Evolutionary conservation across 2,329 filamentous ascomycete species (phyloP).

Genomic region (Aspergillus melleus): DNA sequence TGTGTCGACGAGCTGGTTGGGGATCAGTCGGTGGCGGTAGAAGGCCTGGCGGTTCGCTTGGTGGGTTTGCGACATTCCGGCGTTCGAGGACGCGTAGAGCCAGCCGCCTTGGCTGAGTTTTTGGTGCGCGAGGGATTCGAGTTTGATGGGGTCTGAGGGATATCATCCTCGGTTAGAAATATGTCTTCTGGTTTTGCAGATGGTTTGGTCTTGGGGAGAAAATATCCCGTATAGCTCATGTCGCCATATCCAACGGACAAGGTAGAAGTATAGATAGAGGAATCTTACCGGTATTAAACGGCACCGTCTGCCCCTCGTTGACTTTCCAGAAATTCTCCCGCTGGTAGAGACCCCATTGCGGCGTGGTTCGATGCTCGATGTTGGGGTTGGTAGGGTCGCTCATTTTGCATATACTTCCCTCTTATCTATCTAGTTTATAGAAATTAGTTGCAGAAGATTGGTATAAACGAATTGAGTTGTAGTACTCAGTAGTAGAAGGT

Average conservation of each 20-base stretch:
- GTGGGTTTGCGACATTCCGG: conserved; percentile 45
- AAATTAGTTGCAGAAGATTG: too few species aligned
- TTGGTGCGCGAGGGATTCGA: conserved; percentile 59
- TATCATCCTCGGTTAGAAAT: neutral
- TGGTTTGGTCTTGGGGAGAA: too few species aligned
- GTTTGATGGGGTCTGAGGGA: conserved; percentile 50
- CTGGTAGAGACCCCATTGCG: conserved; percentile 57
- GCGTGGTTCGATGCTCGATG: conserved; percentile 50
- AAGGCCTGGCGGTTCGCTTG: conserved; percentile 64
- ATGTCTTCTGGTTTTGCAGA: too few species aligned
- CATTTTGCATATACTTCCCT: conserved; percentile 13
- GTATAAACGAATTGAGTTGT: too few species aligned
- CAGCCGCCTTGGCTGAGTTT: conserved; percentile 59
- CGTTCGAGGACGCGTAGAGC: conserved; percentile 40
- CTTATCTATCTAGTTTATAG: neutral
- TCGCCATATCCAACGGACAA: too few species aligned
- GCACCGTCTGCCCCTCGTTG: conserved; percentile 51
- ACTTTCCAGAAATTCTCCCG: conserved; percentile 56
- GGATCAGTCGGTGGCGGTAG: conserved; percentile 63
- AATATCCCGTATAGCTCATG: too few species aligned
- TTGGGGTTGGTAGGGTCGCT: conserved; percentile 55
- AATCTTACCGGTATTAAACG: conserved; percentile 53
- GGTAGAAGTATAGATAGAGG: neutral
- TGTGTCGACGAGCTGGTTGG: conserved; percentile 62
- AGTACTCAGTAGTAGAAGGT: too few species aligned